Evolutionary conservation across 495 filamentous ascomycete genomes (phyloP).

Genomic region (Pseudomonodictys pantanalensis): DNA sequence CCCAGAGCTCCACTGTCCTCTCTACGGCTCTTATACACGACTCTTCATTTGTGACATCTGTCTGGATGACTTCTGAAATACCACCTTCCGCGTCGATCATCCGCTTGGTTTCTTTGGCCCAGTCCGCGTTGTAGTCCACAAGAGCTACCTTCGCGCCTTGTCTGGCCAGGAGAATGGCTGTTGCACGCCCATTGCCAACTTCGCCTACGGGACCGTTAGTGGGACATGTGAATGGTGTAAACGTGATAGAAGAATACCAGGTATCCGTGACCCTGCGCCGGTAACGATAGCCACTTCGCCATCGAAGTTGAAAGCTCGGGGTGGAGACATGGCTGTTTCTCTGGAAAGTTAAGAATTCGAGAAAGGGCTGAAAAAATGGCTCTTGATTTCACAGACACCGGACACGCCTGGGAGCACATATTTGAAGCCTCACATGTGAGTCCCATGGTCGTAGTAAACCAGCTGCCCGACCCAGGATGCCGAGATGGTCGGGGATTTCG

Average conservation of each 20-base stretch:
- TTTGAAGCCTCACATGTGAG: neutral
- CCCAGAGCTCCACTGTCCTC: slow-evolving; percentile 31
- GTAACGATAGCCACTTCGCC: slow-evolving; percentile 13
- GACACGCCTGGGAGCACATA: too few species aligned
- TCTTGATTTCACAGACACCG: too few species aligned
- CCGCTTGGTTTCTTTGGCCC: slow-evolving; percentile 21
- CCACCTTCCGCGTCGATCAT: slow-evolving; percentile 33
- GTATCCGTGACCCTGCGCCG: slow-evolving; percentile 3
- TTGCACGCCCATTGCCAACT: slow-evolving; percentile 24
- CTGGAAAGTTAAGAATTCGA: neutral
- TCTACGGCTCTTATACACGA: slow-evolving; percentile 33
- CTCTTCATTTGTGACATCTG: slow-evolving; percentile 35
- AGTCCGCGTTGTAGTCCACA: slow-evolving; percentile 18
- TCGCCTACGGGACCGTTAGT: slow-evolving; percentile 4
- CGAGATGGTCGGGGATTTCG: too few species aligned
- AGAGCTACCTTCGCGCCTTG: slow-evolving; percentile 17
- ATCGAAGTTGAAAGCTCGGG: slow-evolving; percentile 4
- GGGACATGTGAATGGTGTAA: neutral
- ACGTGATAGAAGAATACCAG: neutral
- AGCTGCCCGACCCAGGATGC: too few species aligned
- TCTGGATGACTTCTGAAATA: slow-evolving; percentile 35
- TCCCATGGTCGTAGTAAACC: too few species aligned
- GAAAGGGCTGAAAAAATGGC: too few species aligned
- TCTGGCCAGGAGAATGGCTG: slow-evolving; percentile 23
- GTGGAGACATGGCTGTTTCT: neutral